phyloP scores from a whole-genome alignment of 306 rosid species.

The Cucumis sativus region DNA sequence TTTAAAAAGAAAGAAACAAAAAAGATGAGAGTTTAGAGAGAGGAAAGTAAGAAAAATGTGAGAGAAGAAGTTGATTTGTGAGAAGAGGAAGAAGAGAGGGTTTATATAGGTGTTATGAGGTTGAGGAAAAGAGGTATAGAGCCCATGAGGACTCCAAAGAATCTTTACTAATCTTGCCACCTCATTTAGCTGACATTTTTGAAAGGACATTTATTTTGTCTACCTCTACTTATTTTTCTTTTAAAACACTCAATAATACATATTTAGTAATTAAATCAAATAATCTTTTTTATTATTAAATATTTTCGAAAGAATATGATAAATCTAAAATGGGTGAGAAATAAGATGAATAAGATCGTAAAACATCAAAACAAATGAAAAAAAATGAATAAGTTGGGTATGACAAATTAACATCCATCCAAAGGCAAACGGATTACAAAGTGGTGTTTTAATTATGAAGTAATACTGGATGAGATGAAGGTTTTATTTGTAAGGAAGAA shows the following conservation, averaged over 20 bases:
- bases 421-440: too few species aligned
- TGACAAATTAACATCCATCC: too few species aligned
- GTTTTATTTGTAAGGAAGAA: too few species aligned
- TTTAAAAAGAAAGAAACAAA: constrained; percentile 5
- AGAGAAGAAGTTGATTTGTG: constrained; percentile 18
- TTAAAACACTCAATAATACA: constrained; percentile 1
- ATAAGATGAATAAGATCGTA: too few species aligned
- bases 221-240: background rate
- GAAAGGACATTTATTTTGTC: constrained; percentile 20
- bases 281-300: too few species aligned
- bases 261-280: background rate
- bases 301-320: too few species aligned
- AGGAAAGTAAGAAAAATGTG: background rate
- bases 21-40: background rate
- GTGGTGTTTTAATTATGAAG: too few species aligned
- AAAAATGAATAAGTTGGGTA: too few species aligned
- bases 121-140: background rate
- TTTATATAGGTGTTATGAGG: constrained; percentile 39
- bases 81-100: constrained; percentile 19
- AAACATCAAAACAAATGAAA: too few species aligned
- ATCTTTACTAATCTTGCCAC: constrained; percentile 45
- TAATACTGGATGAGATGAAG: too few species aligned
- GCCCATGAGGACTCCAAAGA: constrained; percentile 23
- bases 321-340: too few species aligned
- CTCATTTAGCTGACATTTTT: constrained; percentile 41